Base-by-base conservation (phyloP, 2,329 filamentous ascomycete species). In the Scopulariopsis brevicaulis region DNA sequence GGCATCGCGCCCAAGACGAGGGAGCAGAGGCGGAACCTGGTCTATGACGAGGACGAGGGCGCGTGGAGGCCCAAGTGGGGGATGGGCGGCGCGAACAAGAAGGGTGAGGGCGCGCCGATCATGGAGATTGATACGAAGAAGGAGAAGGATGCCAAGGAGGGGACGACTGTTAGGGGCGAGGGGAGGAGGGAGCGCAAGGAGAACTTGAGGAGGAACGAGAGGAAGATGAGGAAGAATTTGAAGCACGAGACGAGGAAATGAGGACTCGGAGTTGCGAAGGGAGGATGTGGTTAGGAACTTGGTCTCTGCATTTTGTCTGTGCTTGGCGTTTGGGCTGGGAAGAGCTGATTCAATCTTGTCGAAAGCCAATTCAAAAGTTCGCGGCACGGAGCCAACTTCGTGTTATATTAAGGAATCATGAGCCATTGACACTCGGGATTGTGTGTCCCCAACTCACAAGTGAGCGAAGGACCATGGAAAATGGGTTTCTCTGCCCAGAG, bases 11-110 rank as follows among this genome's bases (percentile, higher is more conserved):
- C 85, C 73, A 96, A 92, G 82, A 87, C 83, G 64, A 83, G 87
- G 64, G 90, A 94, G 69, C 80, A 85, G 71, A 81, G 84, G 62
- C 72, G 78, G 73, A 80, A 96, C 75, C 75, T 92, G 65, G 84
- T 87, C 59, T 97, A 86, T 71, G 90, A 97, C 72, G 89, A 96
- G 73, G 84, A 80, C 60, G 88, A 77, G 35, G 88, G 89, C 63
- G 89, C 94, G 70, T 97, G 91, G 90, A 88, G 90, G 69, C 87
- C 89, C 62, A 92, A 91, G 73, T 99, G 93, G 90, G 94, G 94
- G 0, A 96, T 94, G 76, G 88, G 93, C 76, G 92, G 87, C 61
- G 85, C 89, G 71, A 94, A 94, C 72, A 93, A 94, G 78, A 84
- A 85, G 61, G 87, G 83, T 22, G 86, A 95, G 72, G 79, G 84